Percentiles rank a stretch among this genome's conserved stretches.
Conservation (phyloP, 1,139 yeast species). For the Debaryomyces udenii region DNA sequence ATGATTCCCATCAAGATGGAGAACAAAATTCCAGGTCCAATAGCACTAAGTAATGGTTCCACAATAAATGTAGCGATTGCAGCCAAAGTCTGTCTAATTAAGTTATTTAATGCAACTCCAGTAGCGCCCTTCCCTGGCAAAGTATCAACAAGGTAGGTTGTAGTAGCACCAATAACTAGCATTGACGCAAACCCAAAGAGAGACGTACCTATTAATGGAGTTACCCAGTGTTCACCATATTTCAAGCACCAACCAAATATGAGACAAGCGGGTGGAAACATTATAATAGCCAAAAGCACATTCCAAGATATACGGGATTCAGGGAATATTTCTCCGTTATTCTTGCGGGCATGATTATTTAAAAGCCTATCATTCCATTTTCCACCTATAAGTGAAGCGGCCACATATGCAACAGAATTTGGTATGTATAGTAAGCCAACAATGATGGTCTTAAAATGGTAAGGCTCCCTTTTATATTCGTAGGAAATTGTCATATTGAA, state of each 20-base stretch:
- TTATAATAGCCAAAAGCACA: conserved; percentile 61
- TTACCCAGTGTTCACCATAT: conserved; percentile 68
- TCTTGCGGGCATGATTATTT: conserved; percentile 52
- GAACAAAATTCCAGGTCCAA: conserved; percentile 73
- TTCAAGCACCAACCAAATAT: conserved; percentile 85
- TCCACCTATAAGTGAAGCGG: conserved; percentile 79
- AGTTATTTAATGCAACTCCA: conserved; percentile 81
- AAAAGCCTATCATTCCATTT: conserved; percentile 72
- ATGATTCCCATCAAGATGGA: conserved; percentile 66
- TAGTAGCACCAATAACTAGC: conserved; percentile 81
- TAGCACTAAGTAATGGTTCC: conserved; percentile 63
- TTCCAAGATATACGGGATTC: conserved; percentile 83
- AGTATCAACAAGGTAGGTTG: conserved; percentile 81
- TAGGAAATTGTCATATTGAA: conserved; percentile 75
- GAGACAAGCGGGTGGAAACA: conserved; percentile 66
- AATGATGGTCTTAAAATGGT: conserved; percentile 64
- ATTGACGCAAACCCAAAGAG: conserved; percentile 81
- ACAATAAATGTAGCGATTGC: conserved; percentile 76
- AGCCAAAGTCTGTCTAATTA: conserved; percentile 72
- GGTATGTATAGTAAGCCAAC: conserved; percentile 83
- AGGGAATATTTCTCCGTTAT: conserved; percentile 69
- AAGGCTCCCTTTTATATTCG: conserved; percentile 65
- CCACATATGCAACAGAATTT: conserved; percentile 73
- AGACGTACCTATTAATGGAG: conserved; percentile 78
- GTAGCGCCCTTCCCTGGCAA: conserved; percentile 89